Evolutionary conservation across 257 asterid genomes (phyloP).

Genomic region (Parsonsia alboflavescens): DNA sequence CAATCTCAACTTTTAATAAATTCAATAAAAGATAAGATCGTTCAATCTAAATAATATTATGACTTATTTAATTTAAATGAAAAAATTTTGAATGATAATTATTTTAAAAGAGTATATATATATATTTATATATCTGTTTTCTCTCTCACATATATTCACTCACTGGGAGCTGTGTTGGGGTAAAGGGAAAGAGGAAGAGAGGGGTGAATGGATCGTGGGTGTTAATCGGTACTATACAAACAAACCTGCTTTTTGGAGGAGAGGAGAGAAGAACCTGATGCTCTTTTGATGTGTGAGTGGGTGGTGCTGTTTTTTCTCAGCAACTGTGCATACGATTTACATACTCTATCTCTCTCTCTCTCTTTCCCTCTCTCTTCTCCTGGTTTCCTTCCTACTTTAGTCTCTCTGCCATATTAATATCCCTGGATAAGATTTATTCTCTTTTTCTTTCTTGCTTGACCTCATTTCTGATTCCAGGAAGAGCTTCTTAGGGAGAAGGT

Average conservation of each 20-base stretch:
- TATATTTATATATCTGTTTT: too few species aligned
- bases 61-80: too few species aligned
- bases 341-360: constrained; percentile 6
- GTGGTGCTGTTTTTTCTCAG: constrained; percentile 54
- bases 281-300: constrained; percentile 77
- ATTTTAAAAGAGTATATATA: too few species aligned
- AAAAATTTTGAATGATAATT: too few species aligned
- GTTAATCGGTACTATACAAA: constrained; percentile 24
- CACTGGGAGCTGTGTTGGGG: constrained; percentile 1
- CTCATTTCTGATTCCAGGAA: neutral
- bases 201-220: constrained; percentile 8
- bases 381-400: constrained; percentile 7
- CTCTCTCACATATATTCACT: constrained; percentile 28
- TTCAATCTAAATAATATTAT: too few species aligned
- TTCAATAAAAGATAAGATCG: too few species aligned
- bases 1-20: too few species aligned
- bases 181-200: neutral
- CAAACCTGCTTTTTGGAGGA: constrained; percentile 55
- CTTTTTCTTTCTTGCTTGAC: neutral
- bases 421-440: constrained; percentile 5
- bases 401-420: constrained; percentile 18
- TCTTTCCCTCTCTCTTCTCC: constrained; percentile 8
- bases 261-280: constrained; percentile 67
- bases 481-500: constrained; percentile 12
- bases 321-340: constrained; percentile 15